A percentile compares a stretch with the other conserved stretches of the same genome.
Evolutionary conservation across 108 stramenopile species (phyloP).

Genomic region (Cylindrotheca closterium): DNA sequence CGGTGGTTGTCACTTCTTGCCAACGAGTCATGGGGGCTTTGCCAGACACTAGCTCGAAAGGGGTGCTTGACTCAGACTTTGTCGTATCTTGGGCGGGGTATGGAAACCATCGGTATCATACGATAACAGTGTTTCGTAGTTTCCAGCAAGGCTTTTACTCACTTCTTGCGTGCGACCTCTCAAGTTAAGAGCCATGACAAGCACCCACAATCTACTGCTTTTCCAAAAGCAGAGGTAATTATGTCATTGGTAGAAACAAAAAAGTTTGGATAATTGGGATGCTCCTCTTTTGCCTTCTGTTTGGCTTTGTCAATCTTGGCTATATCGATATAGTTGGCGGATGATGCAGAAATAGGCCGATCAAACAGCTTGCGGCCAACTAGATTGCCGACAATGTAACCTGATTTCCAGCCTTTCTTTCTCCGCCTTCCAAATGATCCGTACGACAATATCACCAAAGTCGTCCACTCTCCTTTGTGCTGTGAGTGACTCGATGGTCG

Average conservation of each 20-base stretch:
- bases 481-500: neutral
- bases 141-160: neutral
- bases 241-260: neutral
- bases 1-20: neutral
- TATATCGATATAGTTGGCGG: neutral
- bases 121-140: neutral
- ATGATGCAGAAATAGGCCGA: neutral
- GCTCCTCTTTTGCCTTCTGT: neutral
- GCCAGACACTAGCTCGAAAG: neutral
- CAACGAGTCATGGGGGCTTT: neutral
- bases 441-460: neutral
- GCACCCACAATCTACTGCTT: neutral
- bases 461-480: neutral
- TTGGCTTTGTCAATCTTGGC: neutral
- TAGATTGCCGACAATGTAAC: neutral
- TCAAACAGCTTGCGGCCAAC: neutral
- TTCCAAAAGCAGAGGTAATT: neutral
- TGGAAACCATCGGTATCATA: neutral
- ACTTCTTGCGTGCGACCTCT: neutral
- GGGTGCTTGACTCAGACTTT: neutral
- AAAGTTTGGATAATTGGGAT: neutral
- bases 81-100: neutral
- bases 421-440: neutral
- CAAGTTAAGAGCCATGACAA: neutral
- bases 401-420: neutral